These are phyloP conservation scores for Candida rishiriensis DNA, from an alignment of 805 yeast genomes.

Conservation along the genomic window DNA sequence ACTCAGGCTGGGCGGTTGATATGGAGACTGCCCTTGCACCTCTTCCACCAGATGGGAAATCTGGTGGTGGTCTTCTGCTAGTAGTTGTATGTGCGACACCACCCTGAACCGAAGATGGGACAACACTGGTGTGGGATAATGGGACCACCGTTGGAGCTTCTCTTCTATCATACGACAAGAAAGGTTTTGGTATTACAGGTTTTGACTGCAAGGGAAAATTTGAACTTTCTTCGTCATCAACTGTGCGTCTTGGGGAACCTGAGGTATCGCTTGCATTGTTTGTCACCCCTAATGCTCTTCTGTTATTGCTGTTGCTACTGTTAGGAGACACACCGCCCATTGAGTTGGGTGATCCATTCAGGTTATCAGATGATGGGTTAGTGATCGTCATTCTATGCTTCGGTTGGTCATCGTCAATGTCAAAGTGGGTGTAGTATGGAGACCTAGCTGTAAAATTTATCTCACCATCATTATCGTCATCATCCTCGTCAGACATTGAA, in stretches of 20 bases:
- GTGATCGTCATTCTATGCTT: conserved; percentile 21
- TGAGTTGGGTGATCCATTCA: conserved; percentile 1
- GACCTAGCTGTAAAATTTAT: conserved; percentile 33
- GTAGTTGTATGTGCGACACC: conserved; percentile 1
- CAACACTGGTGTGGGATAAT: conserved; percentile 23
- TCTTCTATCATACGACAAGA: conserved; percentile 34
- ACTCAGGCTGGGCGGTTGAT: conserved; percentile 29
- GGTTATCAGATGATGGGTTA: conserved; percentile 14
- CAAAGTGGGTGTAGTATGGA: conserved; percentile 28
- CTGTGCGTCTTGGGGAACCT: not conserved
- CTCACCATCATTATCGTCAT: conserved; percentile 22
- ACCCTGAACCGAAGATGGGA: conserved; percentile 13
- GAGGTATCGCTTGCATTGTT: not conserved
- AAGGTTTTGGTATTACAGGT: not conserved
- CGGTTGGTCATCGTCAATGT: conserved; percentile 11
- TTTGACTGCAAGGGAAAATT: not conserved
- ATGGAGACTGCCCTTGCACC: conserved; percentile 34
- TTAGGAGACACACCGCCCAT: conserved; percentile 3
- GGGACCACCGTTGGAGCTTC: conserved; percentile 32
- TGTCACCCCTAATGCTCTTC: not conserved
- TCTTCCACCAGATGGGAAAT: conserved; percentile 33
- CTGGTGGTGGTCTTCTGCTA: conserved; percentile 38
- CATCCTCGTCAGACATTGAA: conserved; percentile 9
- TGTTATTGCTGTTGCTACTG: conserved; percentile 1
- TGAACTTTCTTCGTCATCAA: not conserved